Conservation (phyloP, 73 alveolate genomes). For the Paraurostyla sp. region DNA sequence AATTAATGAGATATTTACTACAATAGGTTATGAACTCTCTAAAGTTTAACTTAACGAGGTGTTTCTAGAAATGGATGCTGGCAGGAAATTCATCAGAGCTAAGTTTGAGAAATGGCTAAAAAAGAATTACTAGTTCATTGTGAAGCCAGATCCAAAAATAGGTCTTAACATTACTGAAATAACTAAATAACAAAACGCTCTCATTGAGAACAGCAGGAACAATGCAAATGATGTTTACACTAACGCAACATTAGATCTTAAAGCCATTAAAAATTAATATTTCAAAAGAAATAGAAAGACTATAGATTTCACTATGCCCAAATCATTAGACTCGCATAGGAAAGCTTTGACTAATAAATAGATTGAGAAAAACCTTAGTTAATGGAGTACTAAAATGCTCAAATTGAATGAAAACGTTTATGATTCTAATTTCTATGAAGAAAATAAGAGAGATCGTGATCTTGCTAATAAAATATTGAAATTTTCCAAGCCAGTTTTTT, state of each 20-base stretch:
- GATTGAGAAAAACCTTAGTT: neutral
- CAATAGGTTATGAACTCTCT: slow-evolving; percentile 18
- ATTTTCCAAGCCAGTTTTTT: neutral
- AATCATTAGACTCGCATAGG: neutral
- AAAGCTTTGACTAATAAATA: neutral
- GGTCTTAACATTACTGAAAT: neutral
- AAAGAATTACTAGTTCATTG: neutral
- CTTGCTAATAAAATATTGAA: slow-evolving; percentile 16
- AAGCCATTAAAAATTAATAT: neutral
- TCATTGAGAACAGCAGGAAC: no score
- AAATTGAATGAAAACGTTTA: neutral
- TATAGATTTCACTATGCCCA: neutral
- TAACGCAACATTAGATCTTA: neutral
- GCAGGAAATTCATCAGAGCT: slow-evolving; percentile 2
- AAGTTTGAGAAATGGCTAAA: slow-evolving; percentile 28
- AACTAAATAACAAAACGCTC: neutral
- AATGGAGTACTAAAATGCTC: neutral
- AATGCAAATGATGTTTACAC: neutral
- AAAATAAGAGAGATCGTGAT: slow-evolving; percentile 10
- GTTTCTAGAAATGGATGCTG: slow-evolving; percentile 48
- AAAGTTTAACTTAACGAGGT: slow-evolving; percentile 35
- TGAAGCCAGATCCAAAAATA: neutral
- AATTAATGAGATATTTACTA: slow-evolving; percentile 5
- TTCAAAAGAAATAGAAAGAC: slow-evolving; percentile 18
- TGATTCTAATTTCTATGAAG: neutral